A percentile compares a stretch with the other conserved stretches of the same genome.
These are phyloP conservation scores for Arthrobotrys megalospora DNA, from an alignment of 2,329 filamentous ascomycete genomes.

Conservation along the genomic window DNA sequence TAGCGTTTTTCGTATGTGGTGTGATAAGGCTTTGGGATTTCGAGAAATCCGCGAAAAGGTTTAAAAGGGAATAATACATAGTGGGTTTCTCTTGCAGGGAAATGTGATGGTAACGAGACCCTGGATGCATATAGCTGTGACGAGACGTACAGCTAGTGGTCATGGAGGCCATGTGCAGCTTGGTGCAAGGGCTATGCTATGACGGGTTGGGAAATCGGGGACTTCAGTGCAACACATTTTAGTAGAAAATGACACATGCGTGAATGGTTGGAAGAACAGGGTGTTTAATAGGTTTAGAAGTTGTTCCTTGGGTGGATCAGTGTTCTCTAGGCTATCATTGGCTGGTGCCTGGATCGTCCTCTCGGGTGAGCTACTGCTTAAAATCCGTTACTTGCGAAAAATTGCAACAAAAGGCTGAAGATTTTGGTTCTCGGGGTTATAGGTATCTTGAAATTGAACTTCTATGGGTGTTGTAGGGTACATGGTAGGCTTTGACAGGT, in stretches of 20 bases:
- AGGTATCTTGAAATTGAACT: not conserved
- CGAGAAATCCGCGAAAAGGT: not conserved
- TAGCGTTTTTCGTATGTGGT: not conserved
- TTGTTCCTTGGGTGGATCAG: no score
- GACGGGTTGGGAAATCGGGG: no score
- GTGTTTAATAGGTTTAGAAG: no score
- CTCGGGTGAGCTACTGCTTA: no score
- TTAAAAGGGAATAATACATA: not conserved
- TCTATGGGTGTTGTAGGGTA: not conserved
- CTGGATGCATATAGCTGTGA: constrained; percentile 6
- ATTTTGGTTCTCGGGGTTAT: not conserved
- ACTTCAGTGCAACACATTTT: no score
- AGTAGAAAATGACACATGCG: no score
- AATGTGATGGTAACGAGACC: constrained; percentile 4
- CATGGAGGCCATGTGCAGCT: not conserved
- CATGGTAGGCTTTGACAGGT: not conserved
- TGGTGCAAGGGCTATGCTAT: not conserved
- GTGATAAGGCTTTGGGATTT: constrained; percentile 7
- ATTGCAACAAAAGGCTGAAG: not conserved
- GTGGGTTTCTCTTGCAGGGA: not conserved
- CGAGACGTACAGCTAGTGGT: not conserved
- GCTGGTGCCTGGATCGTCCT: no score
- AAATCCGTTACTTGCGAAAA: no score
- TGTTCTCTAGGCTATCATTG: no score
- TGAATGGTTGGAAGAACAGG: no score